Evolutionary conservation across 2,329 filamentous ascomycete species (phyloP).

Genomic region (Didymella segeticola): DNA sequence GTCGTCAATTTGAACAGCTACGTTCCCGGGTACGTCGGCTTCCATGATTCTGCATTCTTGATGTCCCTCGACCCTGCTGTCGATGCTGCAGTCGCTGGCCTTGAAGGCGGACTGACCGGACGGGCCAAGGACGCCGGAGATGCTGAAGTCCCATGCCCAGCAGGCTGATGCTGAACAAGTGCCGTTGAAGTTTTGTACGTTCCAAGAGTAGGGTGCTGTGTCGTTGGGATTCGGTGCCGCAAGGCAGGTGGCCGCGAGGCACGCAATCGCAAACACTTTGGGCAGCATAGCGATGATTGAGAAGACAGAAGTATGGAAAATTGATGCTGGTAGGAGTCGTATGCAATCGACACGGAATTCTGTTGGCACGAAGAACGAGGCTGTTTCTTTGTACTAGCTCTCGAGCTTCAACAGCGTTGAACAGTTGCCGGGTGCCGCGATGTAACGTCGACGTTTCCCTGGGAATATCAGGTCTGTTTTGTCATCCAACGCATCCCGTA

Average conservation of each 20-base stretch:
- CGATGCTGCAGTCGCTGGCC: slow-evolving; percentile 22
- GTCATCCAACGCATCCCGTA: background rate
- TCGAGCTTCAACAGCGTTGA: no score
- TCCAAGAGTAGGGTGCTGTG: slow-evolving; percentile 23
- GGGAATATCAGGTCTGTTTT: background rate
- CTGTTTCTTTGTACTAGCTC: background rate
- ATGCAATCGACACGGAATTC: background rate
- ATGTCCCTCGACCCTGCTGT: slow-evolving; percentile 20
- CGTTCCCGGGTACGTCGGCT: slow-evolving; percentile 19
- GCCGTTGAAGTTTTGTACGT: slow-evolving; percentile 24
- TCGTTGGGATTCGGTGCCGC: slow-evolving; percentile 4
- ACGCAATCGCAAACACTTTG: slow-evolving; percentile 13
- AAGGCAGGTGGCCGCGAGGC: slow-evolving; percentile 17
- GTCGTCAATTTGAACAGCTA: slow-evolving; percentile 22
- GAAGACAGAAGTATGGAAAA: background rate
- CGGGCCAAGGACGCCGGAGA: slow-evolving; percentile 21
- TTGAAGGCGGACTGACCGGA: slow-evolving; percentile 22
- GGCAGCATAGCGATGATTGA: slow-evolving; percentile 18
- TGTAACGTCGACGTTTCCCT: background rate
- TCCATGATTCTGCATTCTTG: slow-evolving; percentile 20
- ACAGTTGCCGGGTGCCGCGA: background rate
- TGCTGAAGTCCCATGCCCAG: slow-evolving; percentile 26
- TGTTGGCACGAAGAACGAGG: no score
- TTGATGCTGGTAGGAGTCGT: background rate
- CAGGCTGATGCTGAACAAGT: slow-evolving; percentile 31